Evolutionary conservation across 805 yeast genomes (phyloP).

Genomic region (Nakazawaea anatomiae): DNA sequence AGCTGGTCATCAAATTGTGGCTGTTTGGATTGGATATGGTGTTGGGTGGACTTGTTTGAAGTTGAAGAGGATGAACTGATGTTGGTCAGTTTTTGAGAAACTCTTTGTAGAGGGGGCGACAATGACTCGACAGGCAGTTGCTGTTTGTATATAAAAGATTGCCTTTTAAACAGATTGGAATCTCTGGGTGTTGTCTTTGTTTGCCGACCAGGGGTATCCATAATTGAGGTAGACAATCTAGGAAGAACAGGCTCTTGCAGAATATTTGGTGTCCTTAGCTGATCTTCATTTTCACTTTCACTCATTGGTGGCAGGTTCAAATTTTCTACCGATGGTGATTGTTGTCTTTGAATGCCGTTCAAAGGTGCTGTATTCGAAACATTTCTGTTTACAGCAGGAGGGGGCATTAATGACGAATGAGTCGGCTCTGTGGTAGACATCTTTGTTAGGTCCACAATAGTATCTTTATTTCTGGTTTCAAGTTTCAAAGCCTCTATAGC

Average conservation of each 20-base stretch:
- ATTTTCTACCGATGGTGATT: conserved; percentile 48
- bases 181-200: conserved; percentile 1
- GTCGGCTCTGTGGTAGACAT: neutral
- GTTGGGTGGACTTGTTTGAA: neutral
- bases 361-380: conserved; percentile 17
- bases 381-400: conserved; percentile 24
- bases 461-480: conserved; percentile 15
- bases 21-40: neutral
- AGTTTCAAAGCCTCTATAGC: conserved; percentile 69
- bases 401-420: conserved; percentile 30
- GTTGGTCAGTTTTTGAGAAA: neutral
- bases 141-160: conserved; percentile 1
- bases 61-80: neutral
- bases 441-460: neutral
- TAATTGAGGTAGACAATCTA: neutral
- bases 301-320: conserved; percentile 11
- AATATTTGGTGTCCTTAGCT: neutral
- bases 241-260: neutral
- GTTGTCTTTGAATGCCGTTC: conserved; percentile 36
- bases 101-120: neutral
- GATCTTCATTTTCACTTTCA: neutral
- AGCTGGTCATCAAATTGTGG: conserved; percentile 1
- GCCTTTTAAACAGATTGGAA: neutral
- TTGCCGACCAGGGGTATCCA: neutral
- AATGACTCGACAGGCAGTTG: neutral